Evolutionary conservation across 306 rosid species (phyloP).

Genomic region (Castanopsis chinensis): DNA sequence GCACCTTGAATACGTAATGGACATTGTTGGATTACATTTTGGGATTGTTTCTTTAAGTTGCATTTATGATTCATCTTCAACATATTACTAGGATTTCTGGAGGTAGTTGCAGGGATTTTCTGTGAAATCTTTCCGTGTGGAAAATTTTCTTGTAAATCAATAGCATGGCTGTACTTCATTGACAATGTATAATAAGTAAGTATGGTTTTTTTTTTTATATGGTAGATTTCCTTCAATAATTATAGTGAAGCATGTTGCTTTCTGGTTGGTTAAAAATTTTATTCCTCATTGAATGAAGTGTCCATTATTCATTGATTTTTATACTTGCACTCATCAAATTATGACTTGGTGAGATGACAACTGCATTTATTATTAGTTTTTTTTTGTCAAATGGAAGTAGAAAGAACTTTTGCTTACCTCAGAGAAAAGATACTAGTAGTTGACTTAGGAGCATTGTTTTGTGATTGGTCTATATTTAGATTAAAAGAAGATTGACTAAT

Average conservation of each 20-base stretch:
- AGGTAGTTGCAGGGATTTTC: not conserved
- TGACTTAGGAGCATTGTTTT: not conserved
- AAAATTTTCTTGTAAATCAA: not conserved
- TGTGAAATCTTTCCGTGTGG: not conserved
- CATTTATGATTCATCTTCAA: not conserved
- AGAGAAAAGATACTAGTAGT: not conserved
- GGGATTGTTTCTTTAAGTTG: not conserved
- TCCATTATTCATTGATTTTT: not conserved
- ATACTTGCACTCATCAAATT: not conserved
- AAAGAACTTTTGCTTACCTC: not conserved
- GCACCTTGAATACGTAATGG: not conserved
- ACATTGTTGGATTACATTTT: not conserved
- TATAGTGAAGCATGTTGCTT: not conserved
- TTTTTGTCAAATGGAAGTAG: not conserved
- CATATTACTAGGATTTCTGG: not conserved
- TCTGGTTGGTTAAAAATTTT: not conserved
- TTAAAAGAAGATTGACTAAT: constrained; percentile 22
- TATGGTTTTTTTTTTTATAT: not conserved
- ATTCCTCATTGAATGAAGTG: not conserved
- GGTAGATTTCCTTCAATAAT: no score
- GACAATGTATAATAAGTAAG: not conserved
- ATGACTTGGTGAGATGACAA: no score
- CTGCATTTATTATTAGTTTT: not conserved
- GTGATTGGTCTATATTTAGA: not conserved
- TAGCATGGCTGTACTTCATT: not conserved